Percentiles rank a stretch among this genome's conserved stretches.
phyloP scores from a whole-genome alignment of 2,329 filamentous ascomycete genomes.

The Penicillium sclerotiorum region DNA sequence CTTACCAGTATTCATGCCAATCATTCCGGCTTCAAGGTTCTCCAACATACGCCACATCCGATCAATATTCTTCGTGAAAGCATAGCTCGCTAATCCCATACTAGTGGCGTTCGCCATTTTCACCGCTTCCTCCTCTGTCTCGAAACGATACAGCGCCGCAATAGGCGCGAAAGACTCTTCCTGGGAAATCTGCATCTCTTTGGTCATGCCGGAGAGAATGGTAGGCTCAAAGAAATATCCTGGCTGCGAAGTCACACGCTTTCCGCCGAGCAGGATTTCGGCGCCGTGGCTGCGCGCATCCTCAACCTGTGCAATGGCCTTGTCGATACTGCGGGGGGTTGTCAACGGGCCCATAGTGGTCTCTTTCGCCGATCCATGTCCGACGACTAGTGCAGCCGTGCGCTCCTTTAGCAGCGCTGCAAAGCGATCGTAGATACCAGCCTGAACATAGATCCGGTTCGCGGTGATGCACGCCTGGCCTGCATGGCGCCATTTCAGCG shows the following conservation, averaged over 20 bases:
- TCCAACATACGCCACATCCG: constrained; percentile 67
- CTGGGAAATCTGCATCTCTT: constrained; percentile 58
- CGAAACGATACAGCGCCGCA: constrained; percentile 65
- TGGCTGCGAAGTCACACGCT: constrained; percentile 50
- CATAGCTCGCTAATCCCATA: constrained; percentile 68
- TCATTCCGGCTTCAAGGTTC: constrained; percentile 70
- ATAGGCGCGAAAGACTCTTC: constrained; percentile 71
- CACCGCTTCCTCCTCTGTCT: constrained; percentile 67
- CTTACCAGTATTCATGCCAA: constrained; percentile 64
- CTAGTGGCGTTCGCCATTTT: constrained; percentile 62
- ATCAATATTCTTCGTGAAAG: constrained; percentile 69
- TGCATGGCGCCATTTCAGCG: constrained; percentile 47
- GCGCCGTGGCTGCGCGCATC: constrained; percentile 67
- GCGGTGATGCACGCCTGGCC: constrained; percentile 51
- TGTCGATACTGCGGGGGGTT: constrained; percentile 58
- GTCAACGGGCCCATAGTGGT: constrained; percentile 65
- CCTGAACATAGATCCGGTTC: constrained; percentile 50
- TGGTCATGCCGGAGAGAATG: constrained; percentile 61
- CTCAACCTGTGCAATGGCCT: constrained; percentile 61
- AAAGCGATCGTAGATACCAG: constrained; percentile 54
- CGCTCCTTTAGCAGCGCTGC: constrained; percentile 56
- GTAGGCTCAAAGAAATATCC: constrained; percentile 73
- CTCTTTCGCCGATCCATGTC: constrained; percentile 58
- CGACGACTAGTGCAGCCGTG: constrained; percentile 57
- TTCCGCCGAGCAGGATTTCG: constrained; percentile 63